phyloP scores from a whole-genome alignment of 805 yeast species.

The Ogataea populi-albae region DNA sequence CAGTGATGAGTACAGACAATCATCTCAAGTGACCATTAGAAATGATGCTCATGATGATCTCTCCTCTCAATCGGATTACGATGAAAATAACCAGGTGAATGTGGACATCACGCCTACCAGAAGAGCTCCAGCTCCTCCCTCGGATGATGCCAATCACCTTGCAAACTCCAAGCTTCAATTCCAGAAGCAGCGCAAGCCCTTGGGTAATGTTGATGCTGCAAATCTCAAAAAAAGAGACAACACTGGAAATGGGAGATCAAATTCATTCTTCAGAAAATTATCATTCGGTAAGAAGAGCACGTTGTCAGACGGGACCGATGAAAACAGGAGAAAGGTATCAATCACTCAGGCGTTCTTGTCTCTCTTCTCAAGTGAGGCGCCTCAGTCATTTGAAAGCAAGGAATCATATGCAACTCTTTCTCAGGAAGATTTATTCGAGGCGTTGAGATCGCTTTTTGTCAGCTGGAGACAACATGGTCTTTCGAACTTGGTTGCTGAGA shows the following conservation, averaged over 20 bases:
- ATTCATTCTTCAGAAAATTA: conserved; percentile 44
- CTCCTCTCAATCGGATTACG: conserved; percentile 3
- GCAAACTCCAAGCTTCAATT: conserved; percentile 14
- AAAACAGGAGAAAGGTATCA: conserved; percentile 20
- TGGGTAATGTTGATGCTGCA: conserved; percentile 23
- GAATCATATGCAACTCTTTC: conserved; percentile 37
- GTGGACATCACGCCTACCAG: conserved; percentile 1
- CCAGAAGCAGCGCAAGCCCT: conserved; percentile 24
- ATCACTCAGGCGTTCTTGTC: conserved; percentile 36
- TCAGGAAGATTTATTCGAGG: conserved; percentile 58
- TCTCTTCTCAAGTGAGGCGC: conserved; percentile 34
- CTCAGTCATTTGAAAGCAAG: conserved; percentile 26
- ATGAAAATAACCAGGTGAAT: neutral
- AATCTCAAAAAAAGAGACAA: conserved; percentile 12
- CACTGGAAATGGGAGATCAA: conserved; percentile 19
- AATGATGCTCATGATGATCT: neutral
- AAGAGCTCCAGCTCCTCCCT: conserved; percentile 8
- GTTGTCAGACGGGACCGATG: conserved; percentile 5
- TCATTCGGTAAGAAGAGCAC: conserved; percentile 45
- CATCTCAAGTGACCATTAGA: neutral
- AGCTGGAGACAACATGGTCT: conserved; percentile 75
- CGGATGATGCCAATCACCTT: conserved; percentile 13
- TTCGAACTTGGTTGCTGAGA: conserved; percentile 48
- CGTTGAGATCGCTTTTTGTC: conserved; percentile 56
- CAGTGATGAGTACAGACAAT: conserved; percentile 17